Conservation (phyloP, 805 yeast species). For the Kluyveromyces nonfermentans region DNA sequence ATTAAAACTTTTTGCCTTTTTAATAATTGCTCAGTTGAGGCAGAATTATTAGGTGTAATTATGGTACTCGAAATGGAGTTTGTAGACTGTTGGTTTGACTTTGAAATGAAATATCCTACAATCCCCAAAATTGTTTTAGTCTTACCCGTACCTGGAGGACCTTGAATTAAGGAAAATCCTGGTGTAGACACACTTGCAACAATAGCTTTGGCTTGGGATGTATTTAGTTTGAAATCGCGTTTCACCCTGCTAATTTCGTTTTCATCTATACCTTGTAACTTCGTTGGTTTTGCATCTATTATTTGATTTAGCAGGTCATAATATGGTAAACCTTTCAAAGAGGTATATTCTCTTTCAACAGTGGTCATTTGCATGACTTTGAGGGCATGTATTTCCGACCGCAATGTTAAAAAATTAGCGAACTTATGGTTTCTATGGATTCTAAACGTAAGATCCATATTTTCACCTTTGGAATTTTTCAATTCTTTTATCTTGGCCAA, state of each 20-base stretch:
- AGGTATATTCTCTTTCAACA: slow-evolving; percentile 83
- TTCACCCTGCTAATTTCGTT: slow-evolving; percentile 37
- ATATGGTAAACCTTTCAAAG: slow-evolving; percentile 71
- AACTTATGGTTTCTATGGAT: slow-evolving; percentile 43
- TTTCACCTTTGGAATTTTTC: slow-evolving; percentile 55
- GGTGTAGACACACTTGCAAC: slow-evolving; percentile 52
- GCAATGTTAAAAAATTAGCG: slow-evolving; percentile 46
- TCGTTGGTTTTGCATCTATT: slow-evolving; percentile 50
- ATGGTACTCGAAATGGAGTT: slow-evolving; percentile 29
- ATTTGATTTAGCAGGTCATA: slow-evolving; percentile 69
- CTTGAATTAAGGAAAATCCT: slow-evolving; percentile 91
- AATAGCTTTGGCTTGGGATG: slow-evolving; percentile 88
- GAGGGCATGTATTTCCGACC: slow-evolving; percentile 56
- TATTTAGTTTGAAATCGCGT: slow-evolving; percentile 52
- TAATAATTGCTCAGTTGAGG: slow-evolving; percentile 16
- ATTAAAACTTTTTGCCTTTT: slow-evolving; percentile 56
- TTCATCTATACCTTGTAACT: slow-evolving; percentile 17
- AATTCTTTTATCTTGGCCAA: slow-evolving; percentile 73
- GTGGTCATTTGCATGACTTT: slow-evolving; percentile 82
- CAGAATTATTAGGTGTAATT: slow-evolving; percentile 12
- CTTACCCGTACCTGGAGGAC: slow-evolving; percentile 99
- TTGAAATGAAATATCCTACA: slow-evolving; percentile 63
- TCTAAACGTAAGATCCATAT: slow-evolving; percentile 65
- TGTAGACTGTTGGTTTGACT: slow-evolving; percentile 16
- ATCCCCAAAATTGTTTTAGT: slow-evolving; percentile 94